Evolutionary conservation across 257 asterid genomes (phyloP).

Genomic region (Solanum lignicaule): DNA sequence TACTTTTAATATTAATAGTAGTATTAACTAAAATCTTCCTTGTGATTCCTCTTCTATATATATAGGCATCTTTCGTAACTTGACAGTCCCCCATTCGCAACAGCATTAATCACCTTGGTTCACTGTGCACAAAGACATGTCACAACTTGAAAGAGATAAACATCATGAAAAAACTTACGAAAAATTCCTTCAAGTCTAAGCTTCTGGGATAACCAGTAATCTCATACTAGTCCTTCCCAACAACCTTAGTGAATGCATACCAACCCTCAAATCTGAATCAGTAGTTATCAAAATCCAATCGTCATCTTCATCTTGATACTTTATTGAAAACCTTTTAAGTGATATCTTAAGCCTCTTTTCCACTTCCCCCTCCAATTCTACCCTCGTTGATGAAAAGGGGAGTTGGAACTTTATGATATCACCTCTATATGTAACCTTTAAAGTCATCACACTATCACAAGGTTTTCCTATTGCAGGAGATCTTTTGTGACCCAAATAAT

Average conservation of each 20-base stretch:
- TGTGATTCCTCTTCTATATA: not conserved
- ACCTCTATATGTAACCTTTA: not conserved
- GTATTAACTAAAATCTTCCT: no score
- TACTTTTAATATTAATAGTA: no score
- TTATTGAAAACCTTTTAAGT: not conserved
- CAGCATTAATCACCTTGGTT: not conserved
- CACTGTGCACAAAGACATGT: not conserved
- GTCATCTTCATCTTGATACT: slow-evolving; percentile 3
- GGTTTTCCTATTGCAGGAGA: not conserved
- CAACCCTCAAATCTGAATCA: not conserved
- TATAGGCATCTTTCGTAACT: no score
- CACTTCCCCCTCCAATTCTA: slow-evolving; percentile 6
- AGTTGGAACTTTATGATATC: slow-evolving; percentile 9
- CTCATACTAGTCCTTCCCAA: not conserved
- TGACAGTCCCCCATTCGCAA: no score
- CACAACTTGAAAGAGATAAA: not conserved
- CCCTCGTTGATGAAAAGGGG: not conserved
- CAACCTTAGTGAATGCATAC: no score
- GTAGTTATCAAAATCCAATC: not conserved
- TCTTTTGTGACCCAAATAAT: not conserved
- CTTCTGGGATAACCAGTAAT: not conserved
- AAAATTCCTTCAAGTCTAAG: not conserved
- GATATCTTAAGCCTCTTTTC: slow-evolving; percentile 8
- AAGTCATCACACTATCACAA: not conserved
- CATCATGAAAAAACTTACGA: not conserved